Evolutionary conservation across 1,139 yeast species (phyloP).

Genomic region (Zygoascus meyerae): DNA sequence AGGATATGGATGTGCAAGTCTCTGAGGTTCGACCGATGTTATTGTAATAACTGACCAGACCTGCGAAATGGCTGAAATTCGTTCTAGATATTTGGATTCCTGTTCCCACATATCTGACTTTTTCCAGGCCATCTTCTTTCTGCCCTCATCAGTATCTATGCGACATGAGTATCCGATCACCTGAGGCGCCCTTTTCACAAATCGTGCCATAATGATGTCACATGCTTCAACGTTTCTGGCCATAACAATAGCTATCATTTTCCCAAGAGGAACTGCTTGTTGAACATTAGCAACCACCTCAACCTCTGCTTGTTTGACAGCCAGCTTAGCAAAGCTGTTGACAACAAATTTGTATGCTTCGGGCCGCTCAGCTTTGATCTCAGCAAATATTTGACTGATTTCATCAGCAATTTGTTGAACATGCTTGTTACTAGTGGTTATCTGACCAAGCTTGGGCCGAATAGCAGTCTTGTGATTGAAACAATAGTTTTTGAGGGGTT

Average conservation of each 20-base stretch:
- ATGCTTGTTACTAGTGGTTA: constrained; percentile 66
- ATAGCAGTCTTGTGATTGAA: constrained; percentile 57
- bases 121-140: constrained; percentile 84
- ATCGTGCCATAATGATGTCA: constrained; percentile 66
- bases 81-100: constrained; percentile 67
- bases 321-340: constrained; percentile 76
- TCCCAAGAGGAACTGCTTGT: constrained; percentile 76
- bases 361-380: constrained; percentile 40
- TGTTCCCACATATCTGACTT: constrained; percentile 67
- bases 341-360: constrained; percentile 65
- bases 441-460: constrained; percentile 86
- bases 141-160: constrained; percentile 77
- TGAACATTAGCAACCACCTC: constrained; percentile 79
- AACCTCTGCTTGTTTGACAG: constrained; percentile 87
- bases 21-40: constrained; percentile 26
- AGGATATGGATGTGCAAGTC: constrained; percentile 47
- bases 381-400: constrained; percentile 44
- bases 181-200: constrained; percentile 86
- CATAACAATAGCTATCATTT: constrained; percentile 52
- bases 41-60: constrained; percentile 70
- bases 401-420: constrained; percentile 46
- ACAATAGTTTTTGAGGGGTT: constrained; percentile 38
- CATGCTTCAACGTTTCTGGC: constrained; percentile 57
- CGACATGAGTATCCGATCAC: constrained; percentile 73
- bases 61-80: constrained; percentile 79